Evolutionary conservation across 305 asterid species (phyloP), one percentile per base, ranked within the genome.

Genomic region (Striga hermonthica): DNA sequence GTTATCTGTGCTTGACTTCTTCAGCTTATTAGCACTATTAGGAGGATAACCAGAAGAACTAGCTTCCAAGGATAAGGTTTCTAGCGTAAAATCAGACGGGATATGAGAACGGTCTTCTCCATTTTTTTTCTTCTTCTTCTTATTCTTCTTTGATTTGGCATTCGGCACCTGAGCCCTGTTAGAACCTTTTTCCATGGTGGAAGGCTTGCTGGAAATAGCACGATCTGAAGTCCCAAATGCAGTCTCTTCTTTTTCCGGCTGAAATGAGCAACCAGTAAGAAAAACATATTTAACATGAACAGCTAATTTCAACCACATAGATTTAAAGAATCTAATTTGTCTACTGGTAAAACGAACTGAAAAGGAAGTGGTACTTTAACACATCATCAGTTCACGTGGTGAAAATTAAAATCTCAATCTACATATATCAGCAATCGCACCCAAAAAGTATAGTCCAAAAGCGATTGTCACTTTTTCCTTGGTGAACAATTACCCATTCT

Each of bases 121-220:
- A 57, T 35, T 63, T 62, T 90, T 90, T 75, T 86, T 82, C 66
- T 82, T 86, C 59, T 76, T 80, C 73, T 73, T 81, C 67, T 79
- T 80, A 65, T 72, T 75, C 62, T 85, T 88, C 86, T 85, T 83
- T 47, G 83, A 79, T 73, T 85, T 86, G 57, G 12, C 74, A 75
- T 72, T 83, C 52, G 78, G 71, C 54, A 53, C 44, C 16, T 64
- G 34, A 53, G 65, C 78, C 40, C 74, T 36, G 50, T 57, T 63
- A 66, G 45, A 73, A 64, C 9, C 68, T 66, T 79, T 84, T 58
- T 28, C 74, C 7, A 37, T 9, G 50, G 85, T 73, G 28, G 73
- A 47, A 57, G 71, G 80, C 61, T 74, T 66, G 52, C n/a, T 76
- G 47, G 68, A 59, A 64, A 45, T 49, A 54, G 70, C 78, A 41